Percentiles rank a stretch among this genome's conserved stretches.
These are phyloP conservation scores for Triadica sebifera DNA, from an alignment of 345 rosid genomes.

Conservation along the genomic window DNA sequence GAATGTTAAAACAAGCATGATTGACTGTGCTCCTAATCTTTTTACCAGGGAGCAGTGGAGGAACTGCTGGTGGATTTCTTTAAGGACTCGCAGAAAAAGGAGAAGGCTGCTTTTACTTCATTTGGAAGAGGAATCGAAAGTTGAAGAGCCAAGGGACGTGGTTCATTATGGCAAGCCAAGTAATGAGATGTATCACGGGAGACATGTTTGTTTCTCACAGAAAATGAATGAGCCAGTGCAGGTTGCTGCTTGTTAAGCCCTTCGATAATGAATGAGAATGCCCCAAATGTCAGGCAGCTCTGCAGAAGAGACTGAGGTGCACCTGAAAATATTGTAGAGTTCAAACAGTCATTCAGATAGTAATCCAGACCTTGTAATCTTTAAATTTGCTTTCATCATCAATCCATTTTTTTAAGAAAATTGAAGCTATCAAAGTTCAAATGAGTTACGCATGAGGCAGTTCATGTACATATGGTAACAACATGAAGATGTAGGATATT, in stretches of 20 bases:
- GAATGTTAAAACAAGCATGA: conserved; percentile 10
- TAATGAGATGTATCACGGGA: not conserved
- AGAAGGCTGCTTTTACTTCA: conserved; percentile 64
- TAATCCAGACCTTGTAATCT: not conserved
- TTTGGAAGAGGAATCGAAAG: conserved; percentile 57
- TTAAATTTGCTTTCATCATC: not conserved
- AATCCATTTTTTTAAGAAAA: too few species aligned
- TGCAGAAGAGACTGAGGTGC: conserved; percentile 69
- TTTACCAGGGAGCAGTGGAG: conserved; percentile 29
- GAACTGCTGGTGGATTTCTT: conserved; percentile 36
- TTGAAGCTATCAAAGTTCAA: not conserved
- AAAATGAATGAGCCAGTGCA: conserved; percentile 64
- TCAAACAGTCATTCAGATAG: not conserved
- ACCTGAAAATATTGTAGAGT: conserved; percentile 41
- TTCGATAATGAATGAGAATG: conserved; percentile 73
- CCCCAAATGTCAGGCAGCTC: conserved; percentile 82
- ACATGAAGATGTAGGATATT: too few species aligned
- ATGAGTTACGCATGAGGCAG: not conserved
- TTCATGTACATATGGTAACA: not conserved
- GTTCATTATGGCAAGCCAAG: conserved; percentile 20
- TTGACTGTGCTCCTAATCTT: not conserved
- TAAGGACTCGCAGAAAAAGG: conserved; percentile 62
- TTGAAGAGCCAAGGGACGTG: conserved; percentile 40
- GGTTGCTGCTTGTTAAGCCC: conserved; percentile 78
- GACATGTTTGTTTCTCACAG: conserved; percentile 28